Conservation (phyloP, 148 eudicot genomes). For the Cornus controversa region DNA sequence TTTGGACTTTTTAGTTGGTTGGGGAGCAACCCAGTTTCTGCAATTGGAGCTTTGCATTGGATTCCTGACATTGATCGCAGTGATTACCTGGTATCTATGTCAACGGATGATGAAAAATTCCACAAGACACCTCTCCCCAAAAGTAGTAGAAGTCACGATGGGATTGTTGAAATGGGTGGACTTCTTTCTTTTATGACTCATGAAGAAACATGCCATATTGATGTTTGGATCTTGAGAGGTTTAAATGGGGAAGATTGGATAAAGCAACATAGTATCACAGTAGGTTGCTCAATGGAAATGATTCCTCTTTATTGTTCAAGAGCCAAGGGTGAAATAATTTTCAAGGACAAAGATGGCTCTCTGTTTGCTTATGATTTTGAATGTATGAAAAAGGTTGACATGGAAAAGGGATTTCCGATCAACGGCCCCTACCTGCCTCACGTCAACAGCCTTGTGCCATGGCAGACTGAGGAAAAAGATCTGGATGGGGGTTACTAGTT, state of each 20-base stretch:
- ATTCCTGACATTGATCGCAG: conserved; percentile 27
- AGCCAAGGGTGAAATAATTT: conserved; percentile 29
- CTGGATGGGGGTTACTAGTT: not conserved
- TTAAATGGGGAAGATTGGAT: conserved; percentile 33
- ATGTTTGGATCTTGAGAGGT: conserved; percentile 44
- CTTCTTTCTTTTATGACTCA: conserved; percentile 36
- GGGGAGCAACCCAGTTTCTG: conserved; percentile 33
- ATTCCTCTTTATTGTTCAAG: conserved; percentile 37
- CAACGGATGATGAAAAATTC: conserved; percentile 32
- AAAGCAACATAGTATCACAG: conserved; percentile 28
- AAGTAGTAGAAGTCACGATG: conserved; percentile 22
- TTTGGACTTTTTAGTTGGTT: conserved; percentile 35
- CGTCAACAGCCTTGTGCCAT: conserved; percentile 51
- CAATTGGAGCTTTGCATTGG: conserved; percentile 55
- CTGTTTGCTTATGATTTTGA: conserved; percentile 33
- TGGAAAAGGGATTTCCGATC: conserved; percentile 9
- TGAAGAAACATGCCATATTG: conserved; percentile 24
- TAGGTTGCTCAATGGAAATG: conserved; percentile 20
- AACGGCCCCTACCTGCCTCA: conserved; percentile 27
- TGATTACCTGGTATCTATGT: conserved; percentile 42
- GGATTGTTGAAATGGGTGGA: conserved; percentile 37
- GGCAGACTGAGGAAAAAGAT: conserved; percentile 7
- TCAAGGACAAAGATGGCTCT: conserved; percentile 23
- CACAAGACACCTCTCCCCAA: conserved; percentile 34
- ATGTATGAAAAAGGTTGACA: conserved; percentile 20